Conservation (phyloP, 2,329 filamentous ascomycete genomes). For the Sphaerulina vaccinii region DNA sequence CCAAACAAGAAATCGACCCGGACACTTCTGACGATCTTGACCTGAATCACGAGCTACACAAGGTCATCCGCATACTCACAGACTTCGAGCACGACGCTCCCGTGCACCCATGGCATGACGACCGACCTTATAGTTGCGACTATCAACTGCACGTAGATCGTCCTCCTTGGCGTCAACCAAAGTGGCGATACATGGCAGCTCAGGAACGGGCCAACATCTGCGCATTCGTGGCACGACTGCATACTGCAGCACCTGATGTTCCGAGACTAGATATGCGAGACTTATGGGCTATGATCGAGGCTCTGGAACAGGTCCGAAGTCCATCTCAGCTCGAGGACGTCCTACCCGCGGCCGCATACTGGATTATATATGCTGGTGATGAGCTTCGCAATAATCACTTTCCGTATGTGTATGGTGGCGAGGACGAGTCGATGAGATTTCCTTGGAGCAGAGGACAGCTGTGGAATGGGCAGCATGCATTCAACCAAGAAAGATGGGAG, state of each 20-base stretch:
- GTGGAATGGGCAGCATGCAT: slow-evolving; percentile 2
- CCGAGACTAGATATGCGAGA: neutral
- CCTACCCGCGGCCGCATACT: neutral
- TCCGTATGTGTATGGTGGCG: neutral
- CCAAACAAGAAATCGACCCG: neutral
- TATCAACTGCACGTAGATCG: neutral
- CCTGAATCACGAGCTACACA: neutral
- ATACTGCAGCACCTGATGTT: neutral
- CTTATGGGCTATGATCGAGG: slow-evolving; percentile 2
- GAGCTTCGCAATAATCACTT: neutral
- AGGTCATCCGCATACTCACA: neutral
- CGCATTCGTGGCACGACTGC: neutral
- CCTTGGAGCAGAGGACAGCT: neutral
- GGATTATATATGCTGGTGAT: neutral
- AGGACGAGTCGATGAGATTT: neutral
- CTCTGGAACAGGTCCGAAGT: neutral
- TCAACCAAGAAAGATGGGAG: neutral
- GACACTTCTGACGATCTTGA: neutral
- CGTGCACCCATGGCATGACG: neutral
- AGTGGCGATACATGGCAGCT: neutral
- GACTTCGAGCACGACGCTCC: neutral
- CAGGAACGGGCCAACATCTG: neutral
- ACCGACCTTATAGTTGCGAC: no score
- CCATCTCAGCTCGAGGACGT: neutral
- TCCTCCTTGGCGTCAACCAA: neutral